Percentiles rank a stretch among this genome's conserved stretches.
Conservation (phyloP, 2,329 filamentous ascomycete species). For the Akanthomyces uredinophilus region DNA sequence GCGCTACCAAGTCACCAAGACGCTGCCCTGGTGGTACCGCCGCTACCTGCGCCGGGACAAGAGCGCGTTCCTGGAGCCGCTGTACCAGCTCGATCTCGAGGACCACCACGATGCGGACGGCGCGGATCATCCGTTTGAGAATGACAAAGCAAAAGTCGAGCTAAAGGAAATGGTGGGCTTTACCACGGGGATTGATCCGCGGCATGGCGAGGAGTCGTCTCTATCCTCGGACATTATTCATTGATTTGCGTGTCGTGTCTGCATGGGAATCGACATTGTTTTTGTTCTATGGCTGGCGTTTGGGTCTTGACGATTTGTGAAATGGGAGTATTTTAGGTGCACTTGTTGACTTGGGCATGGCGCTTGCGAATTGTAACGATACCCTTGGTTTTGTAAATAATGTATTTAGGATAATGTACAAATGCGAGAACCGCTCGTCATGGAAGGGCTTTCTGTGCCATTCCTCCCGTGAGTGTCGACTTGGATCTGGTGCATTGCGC, state of each 20-base stretch:
- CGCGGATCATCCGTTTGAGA: slow-evolving; percentile 28
- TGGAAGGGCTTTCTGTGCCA: too few relatives aligned
- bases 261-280: too few relatives aligned
- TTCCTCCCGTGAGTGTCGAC: too few relatives aligned
- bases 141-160: slow-evolving; percentile 35
- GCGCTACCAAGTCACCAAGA: slow-evolving; percentile 51
- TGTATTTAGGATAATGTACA: neutral
- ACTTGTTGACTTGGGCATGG: slow-evolving; percentile 2
- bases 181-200: slow-evolving; percentile 1
- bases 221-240: slow-evolving; percentile 4
- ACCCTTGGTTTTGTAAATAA: neutral
- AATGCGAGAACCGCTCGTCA: neutral
- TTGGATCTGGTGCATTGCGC: too few relatives aligned
- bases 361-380: slow-evolving; percentile 1
- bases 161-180: slow-evolving; percentile 33
- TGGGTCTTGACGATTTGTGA: neutral
- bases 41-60: slow-evolving; percentile 50
- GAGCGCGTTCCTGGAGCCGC: slow-evolving; percentile 33
- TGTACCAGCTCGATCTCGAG: slow-evolving; percentile 37
- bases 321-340: neutral
- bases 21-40: slow-evolving; percentile 57
- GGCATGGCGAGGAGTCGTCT: slow-evolving; percentile 6
- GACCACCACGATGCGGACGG: slow-evolving; percentile 27
- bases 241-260: neutral
- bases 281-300: neutral